A percentile compares a stretch with the other conserved stretches of the same genome.
Evolutionary conservation across 192 early-diverging fungal genomes (phyloP).

Genomic region (Geosiphon pyriformis): DNA sequence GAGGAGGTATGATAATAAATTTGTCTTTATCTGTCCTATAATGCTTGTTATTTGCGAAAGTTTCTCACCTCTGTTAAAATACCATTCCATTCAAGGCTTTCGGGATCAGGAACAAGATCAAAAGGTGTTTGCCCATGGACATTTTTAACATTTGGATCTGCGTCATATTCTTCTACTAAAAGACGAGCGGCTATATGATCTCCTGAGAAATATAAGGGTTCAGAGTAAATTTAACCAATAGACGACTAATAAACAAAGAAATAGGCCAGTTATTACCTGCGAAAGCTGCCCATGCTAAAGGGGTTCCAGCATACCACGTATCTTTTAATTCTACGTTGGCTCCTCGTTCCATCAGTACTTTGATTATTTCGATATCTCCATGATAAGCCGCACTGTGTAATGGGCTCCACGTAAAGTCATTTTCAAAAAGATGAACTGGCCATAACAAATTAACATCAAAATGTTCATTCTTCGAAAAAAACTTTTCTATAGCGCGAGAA

Average conservation of each 20-base stretch:
- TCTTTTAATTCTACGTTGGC: constrained; percentile 78
- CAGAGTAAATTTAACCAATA: background rate
- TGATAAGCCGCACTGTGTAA: constrained; percentile 85
- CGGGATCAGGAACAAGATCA: constrained; percentile 70
- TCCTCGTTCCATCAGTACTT: constrained; percentile 64
- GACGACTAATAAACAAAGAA: no score
- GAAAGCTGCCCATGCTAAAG: constrained; percentile 91
- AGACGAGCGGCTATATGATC: constrained; percentile 63
- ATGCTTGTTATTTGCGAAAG: no score
- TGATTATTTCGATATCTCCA: constrained; percentile 62
- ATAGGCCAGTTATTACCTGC: no score
- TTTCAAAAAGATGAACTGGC: constrained; percentile 32
- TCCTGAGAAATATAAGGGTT: constrained; percentile 27
- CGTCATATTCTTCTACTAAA: constrained; percentile 71
- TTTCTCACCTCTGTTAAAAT: constrained; percentile 40
- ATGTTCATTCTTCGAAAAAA: background rate
- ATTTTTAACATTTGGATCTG: constrained; percentile 72
- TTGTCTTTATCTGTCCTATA: no score
- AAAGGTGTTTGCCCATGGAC: constrained; percentile 69
- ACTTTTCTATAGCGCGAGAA: background rate
- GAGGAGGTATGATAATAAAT: no score
- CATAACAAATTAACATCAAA: background rate
- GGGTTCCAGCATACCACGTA: constrained; percentile 75
- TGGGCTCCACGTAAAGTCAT: constrained; percentile 73
- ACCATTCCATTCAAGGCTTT: constrained; percentile 46